A percentile compares a stretch with the other conserved stretches of the same genome.
Evolutionary conservation across 139 green algal genomes (phyloP).

Genomic region (Coelastrella sp.): DNA sequence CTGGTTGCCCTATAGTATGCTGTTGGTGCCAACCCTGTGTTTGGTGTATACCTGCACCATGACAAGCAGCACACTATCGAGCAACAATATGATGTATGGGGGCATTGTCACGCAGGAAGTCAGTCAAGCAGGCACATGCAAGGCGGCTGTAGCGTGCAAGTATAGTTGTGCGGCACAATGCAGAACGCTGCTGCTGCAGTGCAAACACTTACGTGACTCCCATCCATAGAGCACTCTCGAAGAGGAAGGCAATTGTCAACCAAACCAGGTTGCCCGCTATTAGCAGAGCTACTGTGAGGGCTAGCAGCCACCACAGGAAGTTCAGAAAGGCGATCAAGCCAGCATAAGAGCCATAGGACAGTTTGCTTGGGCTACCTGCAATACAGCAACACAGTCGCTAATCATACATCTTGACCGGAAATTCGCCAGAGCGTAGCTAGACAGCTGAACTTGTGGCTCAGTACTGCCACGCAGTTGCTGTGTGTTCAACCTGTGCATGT

Average conservation of each 20-base stretch:
- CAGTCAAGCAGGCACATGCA: background rate
- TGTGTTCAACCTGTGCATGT: background rate
- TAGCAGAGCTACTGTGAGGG: conserved; percentile 17
- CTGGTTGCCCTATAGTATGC: background rate
- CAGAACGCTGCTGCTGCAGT: no score
- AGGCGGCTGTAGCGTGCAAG: no score
- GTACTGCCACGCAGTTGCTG: no score
- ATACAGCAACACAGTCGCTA: background rate
- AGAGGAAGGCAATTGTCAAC: conserved; percentile 33
- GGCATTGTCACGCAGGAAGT: no score
- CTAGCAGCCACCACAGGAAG: conserved; percentile 43
- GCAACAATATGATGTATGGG: no score
- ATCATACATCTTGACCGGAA: no score
- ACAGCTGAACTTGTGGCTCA: background rate
- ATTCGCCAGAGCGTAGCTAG: background rate
- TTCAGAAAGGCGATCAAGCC: conserved; percentile 30
- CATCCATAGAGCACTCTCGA: conserved; percentile 26
- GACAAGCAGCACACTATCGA: background rate
- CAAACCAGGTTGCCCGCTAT: conserved; percentile 37
- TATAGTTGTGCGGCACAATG: no score
- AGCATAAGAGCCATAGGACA: conserved; percentile 48
- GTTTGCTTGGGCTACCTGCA: conserved; percentile 31
- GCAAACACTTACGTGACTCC: conserved; percentile 33
- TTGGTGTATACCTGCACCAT: background rate
- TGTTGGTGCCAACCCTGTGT: background rate